Evolutionary conservation across 23 red algal species (phyloP), one percentile per base, ranked within the genome.

Genomic region (Gracilaria caudata): DNA sequence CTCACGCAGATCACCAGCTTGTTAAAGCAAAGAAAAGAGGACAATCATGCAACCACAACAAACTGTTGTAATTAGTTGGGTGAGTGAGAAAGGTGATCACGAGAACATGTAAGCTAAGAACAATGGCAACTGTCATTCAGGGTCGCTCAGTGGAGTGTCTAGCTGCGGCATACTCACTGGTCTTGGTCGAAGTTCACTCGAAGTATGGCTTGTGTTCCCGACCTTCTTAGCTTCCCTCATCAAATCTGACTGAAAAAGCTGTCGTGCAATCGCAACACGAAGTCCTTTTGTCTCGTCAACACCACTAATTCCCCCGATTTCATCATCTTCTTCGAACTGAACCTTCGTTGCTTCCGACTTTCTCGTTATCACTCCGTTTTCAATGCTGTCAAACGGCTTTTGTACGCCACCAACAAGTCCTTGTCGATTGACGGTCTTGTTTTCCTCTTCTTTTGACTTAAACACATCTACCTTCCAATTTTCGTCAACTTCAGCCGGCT

Each of bases 401-500:
- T 39, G 70, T 29, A 47, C 28, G 37, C 25, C 43, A 10, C 16
- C 29, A 9, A n/a, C 21, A 49, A 24, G 10, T 11, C 25, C 21
- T 46, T 75, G 38, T 25, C 29, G 20, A 7, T 46, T 7, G 12
- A 9, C 29, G 28, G 5, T 24, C 21, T 47, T 40, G 0, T 47
- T 40, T 53, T 47, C 45, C 16, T 12, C 23, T 30, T 73, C 65
- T 17, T 58, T 68, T 19, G 51, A 47, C 45, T 74, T 74, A 23
- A 51, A 64, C 10, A 64, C 20, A 33, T 77, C 68, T 73, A 53
- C 24, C 32, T 56, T 40, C 87, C 87, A 91, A 74, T 63, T 82
- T 9, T 91, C 78, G 17, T 91, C 77, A 21, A 91, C 77, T 51
- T 91, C 65, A 36, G 87, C 87, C 12, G 87, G 87, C 64, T 68